These are phyloP conservation scores for Diaporthe destruens DNA, from an alignment of 2,329 filamentous ascomycete genomes.

Conservation along the genomic window DNA sequence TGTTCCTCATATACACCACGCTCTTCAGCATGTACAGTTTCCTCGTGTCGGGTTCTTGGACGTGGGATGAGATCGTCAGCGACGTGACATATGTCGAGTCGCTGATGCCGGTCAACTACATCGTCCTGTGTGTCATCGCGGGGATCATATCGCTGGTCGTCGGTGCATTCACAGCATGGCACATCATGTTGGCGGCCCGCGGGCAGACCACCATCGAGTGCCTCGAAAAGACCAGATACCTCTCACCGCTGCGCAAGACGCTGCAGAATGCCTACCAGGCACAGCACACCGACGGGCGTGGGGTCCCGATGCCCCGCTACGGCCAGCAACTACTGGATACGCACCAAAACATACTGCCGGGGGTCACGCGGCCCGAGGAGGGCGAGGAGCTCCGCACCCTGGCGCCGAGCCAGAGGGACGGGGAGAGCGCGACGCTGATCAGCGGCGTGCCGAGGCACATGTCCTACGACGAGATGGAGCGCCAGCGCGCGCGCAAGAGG, in stretches of 20 bases:
- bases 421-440: slow-evolving; percentile 39
- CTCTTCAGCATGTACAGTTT: slow-evolving; percentile 88
- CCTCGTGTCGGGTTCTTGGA: slow-evolving; percentile 81
- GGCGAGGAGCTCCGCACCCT: slow-evolving; percentile 70
- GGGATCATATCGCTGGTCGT: slow-evolving; percentile 94
- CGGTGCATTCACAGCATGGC: slow-evolving; percentile 91
- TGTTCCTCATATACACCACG: slow-evolving; percentile 91
- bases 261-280: slow-evolving; percentile 74
- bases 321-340: slow-evolving; percentile 84
- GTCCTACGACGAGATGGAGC: slow-evolving; percentile 68
- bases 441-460: slow-evolving; percentile 57
- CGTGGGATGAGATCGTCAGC: slow-evolving; percentile 85
- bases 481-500: slow-evolving; percentile 64
- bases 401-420: slow-evolving; percentile 30
- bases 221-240: slow-evolving; percentile 93
- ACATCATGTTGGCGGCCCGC: slow-evolving; percentile 81
- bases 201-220: slow-evolving; percentile 97
- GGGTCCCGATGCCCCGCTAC: slow-evolving; percentile 67
- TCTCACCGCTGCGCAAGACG: slow-evolving; percentile 80
- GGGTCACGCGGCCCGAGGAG: slow-evolving; percentile 84
- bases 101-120: slow-evolving; percentile 89
- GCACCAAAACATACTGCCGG: slow-evolving; percentile 84
- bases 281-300: slow-evolving; percentile 64
- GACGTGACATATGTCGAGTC: slow-evolving; percentile 79
- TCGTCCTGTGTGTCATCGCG: slow-evolving; percentile 86